Evolutionary conservation across 2,329 filamentous ascomycete species (phyloP).

Genomic region (Monilinia polystroma): DNA sequence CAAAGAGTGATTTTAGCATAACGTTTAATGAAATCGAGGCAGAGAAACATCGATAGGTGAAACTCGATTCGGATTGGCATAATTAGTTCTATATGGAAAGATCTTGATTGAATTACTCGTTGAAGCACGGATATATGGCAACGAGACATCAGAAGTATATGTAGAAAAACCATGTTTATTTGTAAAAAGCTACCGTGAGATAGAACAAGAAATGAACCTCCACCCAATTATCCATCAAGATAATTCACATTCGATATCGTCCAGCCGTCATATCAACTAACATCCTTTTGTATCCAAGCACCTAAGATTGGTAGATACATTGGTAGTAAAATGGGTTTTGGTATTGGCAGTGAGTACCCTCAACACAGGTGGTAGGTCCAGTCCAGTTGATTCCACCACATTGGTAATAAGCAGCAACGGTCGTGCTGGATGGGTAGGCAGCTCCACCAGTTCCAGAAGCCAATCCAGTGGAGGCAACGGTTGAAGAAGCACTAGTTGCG

Average conservation of each 20-base stretch:
- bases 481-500: neutral
- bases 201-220: slow-evolving; percentile 24
- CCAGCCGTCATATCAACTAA: neutral
- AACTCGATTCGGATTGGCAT: neutral
- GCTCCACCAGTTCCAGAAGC: slow-evolving; percentile 17
- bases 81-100: neutral
- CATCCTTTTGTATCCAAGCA: neutral
- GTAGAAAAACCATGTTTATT: slow-evolving; percentile 9
- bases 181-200: slow-evolving; percentile 14
- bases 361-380: slow-evolving; percentile 29
- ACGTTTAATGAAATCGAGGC: too few species aligned
- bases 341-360: slow-evolving; percentile 26
- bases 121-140: neutral
- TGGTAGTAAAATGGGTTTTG: slow-evolving; percentile 29
- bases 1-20: too few species aligned
- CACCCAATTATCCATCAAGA: slow-evolving; percentile 9
- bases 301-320: slow-evolving; percentile 13
- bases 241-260: slow-evolving; percentile 10
- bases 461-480: slow-evolving; percentile 17
- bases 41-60: too few species aligned
- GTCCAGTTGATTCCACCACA: slow-evolving; percentile 32
- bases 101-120: neutral
- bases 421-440: slow-evolving; percentile 6
- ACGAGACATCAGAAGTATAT: neutral
- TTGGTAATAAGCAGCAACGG: slow-evolving; percentile 26